phyloP scores from a whole-genome alignment of 2,329 filamentous ascomycete genomes.

The Tolypocladium tropicale region DNA sequence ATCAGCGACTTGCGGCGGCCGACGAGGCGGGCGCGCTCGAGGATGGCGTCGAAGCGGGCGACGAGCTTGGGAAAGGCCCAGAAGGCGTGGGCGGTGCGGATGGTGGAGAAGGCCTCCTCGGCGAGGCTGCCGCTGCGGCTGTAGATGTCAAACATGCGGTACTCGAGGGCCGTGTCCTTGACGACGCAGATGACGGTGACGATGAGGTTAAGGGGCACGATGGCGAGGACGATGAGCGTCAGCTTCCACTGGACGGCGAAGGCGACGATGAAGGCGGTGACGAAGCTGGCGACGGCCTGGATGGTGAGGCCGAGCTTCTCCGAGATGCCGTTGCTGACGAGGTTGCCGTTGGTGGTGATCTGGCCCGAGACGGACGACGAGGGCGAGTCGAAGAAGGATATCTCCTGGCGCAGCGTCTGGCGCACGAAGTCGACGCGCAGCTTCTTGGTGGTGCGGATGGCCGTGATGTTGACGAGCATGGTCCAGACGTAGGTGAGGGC shows the following conservation, averaged over 20 bases:
- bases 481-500: conserved; percentile 43
- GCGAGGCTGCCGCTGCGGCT: conserved; percentile 32
- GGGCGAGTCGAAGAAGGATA: conserved; percentile 42
- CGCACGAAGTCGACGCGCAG: conserved; percentile 27
- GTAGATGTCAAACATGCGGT: conserved; percentile 32
- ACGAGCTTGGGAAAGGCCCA: conserved; percentile 34
- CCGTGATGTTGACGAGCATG: conserved; percentile 27
- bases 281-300: conserved; percentile 27
- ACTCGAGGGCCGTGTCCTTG: conserved; percentile 31
- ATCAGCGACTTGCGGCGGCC: conserved; percentile 33
- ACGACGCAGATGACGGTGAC: conserved; percentile 26
- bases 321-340: conserved; percentile 32
- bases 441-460: conserved; percentile 24
- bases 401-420: conserved; percentile 36
- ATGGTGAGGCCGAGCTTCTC: conserved; percentile 33
- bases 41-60: conserved; percentile 28
- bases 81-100: conserved; percentile 40
- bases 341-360: conserved; percentile 37
- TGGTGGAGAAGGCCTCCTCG: conserved; percentile 37
- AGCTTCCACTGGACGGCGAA: conserved; percentile 31
- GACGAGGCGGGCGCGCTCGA: conserved; percentile 27
- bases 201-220: conserved; percentile 32
- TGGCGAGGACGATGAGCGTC: conserved; percentile 31
- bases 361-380: conserved; percentile 33
- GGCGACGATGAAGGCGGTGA: conserved; percentile 28